Evolutionary conservation across 495 filamentous ascomycete species (phyloP).

Genomic region (Patellaria atrata): DNA sequence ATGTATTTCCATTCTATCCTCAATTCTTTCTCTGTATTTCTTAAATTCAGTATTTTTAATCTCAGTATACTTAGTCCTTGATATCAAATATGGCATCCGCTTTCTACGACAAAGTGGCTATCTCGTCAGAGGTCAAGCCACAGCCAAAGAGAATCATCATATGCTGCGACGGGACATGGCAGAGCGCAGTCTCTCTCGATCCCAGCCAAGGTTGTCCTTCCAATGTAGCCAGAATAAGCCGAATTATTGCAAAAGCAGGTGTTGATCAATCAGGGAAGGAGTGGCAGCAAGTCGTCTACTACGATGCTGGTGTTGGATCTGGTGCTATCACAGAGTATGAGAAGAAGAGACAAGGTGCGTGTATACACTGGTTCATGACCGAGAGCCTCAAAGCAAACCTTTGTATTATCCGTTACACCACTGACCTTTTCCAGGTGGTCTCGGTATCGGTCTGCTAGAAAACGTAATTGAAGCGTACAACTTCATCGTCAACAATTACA

Average conservation of each 20-base stretch:
- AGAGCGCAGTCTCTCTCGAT: conserved; percentile 6
- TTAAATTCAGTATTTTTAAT: no score
- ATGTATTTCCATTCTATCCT: no score
- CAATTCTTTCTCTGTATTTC: no score
- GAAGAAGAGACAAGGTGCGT: conserved; percentile 4
- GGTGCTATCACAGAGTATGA: conserved; percentile 8
- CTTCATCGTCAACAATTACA: conserved; percentile 38
- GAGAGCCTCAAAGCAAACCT: no score
- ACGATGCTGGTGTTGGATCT: conserved; percentile 42
- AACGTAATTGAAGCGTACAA: conserved; percentile 38
- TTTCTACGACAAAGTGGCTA: no score
- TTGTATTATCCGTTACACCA: no score
- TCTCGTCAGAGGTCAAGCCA: no score
- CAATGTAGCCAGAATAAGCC: conserved; percentile 17
- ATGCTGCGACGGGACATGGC: conserved; percentile 18
- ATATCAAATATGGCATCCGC: no score
- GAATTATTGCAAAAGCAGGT: conserved; percentile 12
- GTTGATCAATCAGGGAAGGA: conserved; percentile 9
- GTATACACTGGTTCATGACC: no score
- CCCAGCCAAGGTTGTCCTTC: conserved; percentile 18
- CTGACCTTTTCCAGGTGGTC: conserved; percentile 23
- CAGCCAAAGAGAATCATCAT: no score
- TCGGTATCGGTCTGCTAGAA: conserved; percentile 23
- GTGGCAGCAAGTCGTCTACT: conserved; percentile 37
- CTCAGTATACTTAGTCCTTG: no score